phyloP scores from a whole-genome alignment of 257 asterid genomes.

The Salvia hispanica region DNA sequence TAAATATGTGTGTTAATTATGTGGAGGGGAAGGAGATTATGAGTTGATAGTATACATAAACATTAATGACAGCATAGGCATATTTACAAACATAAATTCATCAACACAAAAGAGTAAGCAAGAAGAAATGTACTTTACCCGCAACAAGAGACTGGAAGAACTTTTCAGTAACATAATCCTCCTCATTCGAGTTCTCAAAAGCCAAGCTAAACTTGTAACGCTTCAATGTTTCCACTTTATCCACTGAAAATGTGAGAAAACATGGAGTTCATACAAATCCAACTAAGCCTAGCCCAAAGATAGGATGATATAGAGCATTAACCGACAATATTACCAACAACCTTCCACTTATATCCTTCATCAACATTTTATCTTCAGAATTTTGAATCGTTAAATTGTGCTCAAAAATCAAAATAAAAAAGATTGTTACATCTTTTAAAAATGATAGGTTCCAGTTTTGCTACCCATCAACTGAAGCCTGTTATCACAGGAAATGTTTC shows the following conservation, averaged over 20 bases:
- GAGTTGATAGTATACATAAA: neutral
- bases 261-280: neutral
- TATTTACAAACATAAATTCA: neutral
- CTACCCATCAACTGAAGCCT: neutral
- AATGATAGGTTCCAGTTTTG: neutral
- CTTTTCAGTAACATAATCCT: slow-evolving; percentile 96
- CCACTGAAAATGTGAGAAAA: slow-evolving; percentile 63
- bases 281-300: slow-evolving; percentile 4
- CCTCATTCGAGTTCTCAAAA: slow-evolving; percentile 95
- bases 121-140: slow-evolving; percentile 50
- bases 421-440: neutral
- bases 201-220: slow-evolving; percentile 93
- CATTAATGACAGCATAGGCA: neutral
- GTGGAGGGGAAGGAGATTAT: neutral
- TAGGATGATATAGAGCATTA: neutral
- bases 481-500: slow-evolving; percentile 7
- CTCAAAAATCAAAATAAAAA: neutral
- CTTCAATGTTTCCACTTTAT: slow-evolving; percentile 78
- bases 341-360: neutral
- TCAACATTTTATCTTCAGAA: neutral
- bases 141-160: slow-evolving; percentile 97
- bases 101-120: slow-evolving; percentile 19
- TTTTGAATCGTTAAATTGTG: neutral
- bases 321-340: neutral
- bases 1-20: no score